Percentiles rank a stretch among this genome's conserved stretches.
phyloP scores from a whole-genome alignment of 2,329 filamentous ascomycete species.

The Fusarium pseudonygamai region DNA sequence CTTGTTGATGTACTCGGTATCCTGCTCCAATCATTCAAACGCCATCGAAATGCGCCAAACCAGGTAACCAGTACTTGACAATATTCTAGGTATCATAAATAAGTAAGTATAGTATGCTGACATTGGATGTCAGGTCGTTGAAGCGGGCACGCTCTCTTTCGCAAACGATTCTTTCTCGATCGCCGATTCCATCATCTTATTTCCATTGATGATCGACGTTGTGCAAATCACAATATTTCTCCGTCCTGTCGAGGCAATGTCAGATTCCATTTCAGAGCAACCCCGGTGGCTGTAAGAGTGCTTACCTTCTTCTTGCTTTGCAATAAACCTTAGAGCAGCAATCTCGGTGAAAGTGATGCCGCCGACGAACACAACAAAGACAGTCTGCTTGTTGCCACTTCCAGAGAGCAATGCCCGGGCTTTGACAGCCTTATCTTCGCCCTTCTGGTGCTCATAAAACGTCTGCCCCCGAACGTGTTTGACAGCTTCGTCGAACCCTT shows the following conservation, averaged over 20 bases:
- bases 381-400: conserved; percentile 80
- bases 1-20: neutral
- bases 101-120: neutral
- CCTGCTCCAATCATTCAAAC: neutral
- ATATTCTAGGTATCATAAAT: conserved; percentile 33
- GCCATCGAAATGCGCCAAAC: conserved; percentile 11
- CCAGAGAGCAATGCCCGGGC: conserved; percentile 85
- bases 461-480: conserved; percentile 89
- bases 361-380: conserved; percentile 97
- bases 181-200: conserved; percentile 86
- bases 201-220: conserved; percentile 89
- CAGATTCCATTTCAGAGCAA: conserved; percentile 8
- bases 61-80: conserved; percentile 13
- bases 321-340: conserved; percentile 90
- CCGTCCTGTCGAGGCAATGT: conserved; percentile 60
- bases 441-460: conserved; percentile 91
- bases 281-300: conserved; percentile 2
- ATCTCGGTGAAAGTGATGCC: conserved; percentile 97
- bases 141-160: conserved; percentile 47
- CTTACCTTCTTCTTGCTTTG: conserved; percentile 79
- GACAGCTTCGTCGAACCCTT: conserved; percentile 90
- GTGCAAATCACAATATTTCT: conserved; percentile 92
- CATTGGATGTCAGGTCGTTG: conserved; percentile 24
- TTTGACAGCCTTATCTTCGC: conserved; percentile 90
- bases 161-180: conserved; percentile 76